Evolutionary conservation across 768 basidiomycete genomes (phyloP).

Genomic region (Hericium alpestre): DNA sequence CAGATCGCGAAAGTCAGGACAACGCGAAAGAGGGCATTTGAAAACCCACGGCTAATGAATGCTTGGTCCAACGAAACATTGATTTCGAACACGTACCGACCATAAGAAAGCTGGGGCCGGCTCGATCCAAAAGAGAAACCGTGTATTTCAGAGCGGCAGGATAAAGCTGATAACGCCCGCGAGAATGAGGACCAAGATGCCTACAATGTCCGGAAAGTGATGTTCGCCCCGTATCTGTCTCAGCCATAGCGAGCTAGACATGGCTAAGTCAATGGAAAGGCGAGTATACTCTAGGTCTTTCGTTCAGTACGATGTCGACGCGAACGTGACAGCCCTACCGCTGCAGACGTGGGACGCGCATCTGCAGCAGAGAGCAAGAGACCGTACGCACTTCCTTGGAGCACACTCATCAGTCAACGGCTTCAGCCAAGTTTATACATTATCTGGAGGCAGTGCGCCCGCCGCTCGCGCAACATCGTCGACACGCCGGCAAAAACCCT

Average conservation of each 20-base stretch:
- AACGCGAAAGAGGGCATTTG: too few species aligned
- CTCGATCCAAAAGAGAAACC: too few species aligned
- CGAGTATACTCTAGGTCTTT: constrained; percentile 49
- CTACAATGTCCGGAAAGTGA: too few species aligned
- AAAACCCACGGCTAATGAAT: too few species aligned
- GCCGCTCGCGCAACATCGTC: constrained; percentile 65
- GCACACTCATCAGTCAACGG: not conserved
- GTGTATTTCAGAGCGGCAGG: too few species aligned
- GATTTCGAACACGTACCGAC: too few species aligned
- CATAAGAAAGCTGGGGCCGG: too few species aligned
- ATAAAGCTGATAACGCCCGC: too few species aligned
- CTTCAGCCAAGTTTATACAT: constrained; percentile 1
- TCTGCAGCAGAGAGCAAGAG: constrained; percentile 4
- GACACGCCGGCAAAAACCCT: constrained; percentile 54
- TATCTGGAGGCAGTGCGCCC: constrained; percentile 24
- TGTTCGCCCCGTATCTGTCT: constrained; percentile 91
- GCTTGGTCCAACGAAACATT: too few species aligned
- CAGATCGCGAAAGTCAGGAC: too few species aligned
- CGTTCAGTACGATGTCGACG: constrained; percentile 1
- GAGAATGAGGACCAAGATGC: too few species aligned
- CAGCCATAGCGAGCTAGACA: constrained; percentile 50
- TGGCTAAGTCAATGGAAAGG: constrained; percentile 81
- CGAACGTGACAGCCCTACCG: constrained; percentile 3
- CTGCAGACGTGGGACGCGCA: constrained; percentile 1
- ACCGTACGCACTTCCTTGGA: not conserved